Evolutionary conservation across 495 filamentous ascomycete species (phyloP).

Genomic region (Haplographium delicatum): DNA sequence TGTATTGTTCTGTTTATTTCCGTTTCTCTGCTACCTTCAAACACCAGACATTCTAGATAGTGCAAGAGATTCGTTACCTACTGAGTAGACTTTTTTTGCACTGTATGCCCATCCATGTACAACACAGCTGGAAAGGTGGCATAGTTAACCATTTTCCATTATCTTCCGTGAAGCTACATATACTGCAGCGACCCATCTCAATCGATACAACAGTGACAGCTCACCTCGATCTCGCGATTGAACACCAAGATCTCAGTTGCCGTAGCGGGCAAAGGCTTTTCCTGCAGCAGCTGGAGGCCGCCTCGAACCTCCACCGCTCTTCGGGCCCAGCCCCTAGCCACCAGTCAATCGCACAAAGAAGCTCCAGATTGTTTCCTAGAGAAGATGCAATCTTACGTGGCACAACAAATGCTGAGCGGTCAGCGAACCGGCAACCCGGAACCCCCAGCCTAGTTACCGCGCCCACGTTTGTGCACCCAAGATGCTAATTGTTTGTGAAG

Average conservation of each 20-base stretch:
- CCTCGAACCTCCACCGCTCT: background rate
- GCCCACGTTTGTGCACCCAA: background rate
- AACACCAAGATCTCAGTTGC: conserved; percentile 1
- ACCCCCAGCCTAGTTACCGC: background rate
- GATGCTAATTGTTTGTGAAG: background rate
- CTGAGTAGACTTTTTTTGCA: too few relatives aligned
- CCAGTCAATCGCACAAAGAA: background rate
- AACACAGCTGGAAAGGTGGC: background rate
- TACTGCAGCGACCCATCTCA: background rate
- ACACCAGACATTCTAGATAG: conserved; percentile 14
- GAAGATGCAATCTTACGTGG: conserved; percentile 1
- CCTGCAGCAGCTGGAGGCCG: background rate
- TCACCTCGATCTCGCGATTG: conserved; percentile 1
- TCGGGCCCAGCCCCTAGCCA: background rate
- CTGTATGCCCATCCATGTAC: too few relatives aligned
- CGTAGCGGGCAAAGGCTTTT: background rate
- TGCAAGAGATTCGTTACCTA: conserved; percentile 12
- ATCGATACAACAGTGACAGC: background rate
- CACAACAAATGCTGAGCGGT: background rate
- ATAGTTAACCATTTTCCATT: background rate
- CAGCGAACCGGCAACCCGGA: conserved; percentile 8
- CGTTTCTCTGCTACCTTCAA: conserved; percentile 13
- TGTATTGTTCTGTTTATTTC: conserved; percentile 14
- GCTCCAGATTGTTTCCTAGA: background rate
- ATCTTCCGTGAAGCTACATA: background rate